A percentile compares a stretch with the other conserved stretches of the same genome.
Conservation (phyloP, 495 filamentous ascomycete genomes). For the Talaromyces liani region DNA sequence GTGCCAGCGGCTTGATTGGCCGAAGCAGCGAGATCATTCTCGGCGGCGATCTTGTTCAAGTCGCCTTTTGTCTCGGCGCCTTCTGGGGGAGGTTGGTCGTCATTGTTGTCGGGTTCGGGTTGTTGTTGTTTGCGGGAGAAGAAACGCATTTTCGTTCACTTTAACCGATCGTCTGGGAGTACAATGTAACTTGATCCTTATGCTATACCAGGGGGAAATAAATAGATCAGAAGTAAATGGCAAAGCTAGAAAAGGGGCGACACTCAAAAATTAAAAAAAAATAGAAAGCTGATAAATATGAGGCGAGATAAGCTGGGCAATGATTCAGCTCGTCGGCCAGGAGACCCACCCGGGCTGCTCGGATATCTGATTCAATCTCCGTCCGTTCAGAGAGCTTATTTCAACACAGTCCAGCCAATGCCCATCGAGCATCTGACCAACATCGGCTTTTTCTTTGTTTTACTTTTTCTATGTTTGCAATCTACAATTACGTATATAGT, state of each 20-base stretch:
- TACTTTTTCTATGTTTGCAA: too few species aligned
- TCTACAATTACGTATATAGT: too few species aligned
- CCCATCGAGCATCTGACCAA: background rate
- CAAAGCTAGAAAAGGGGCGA: background rate
- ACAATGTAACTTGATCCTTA: background rate
- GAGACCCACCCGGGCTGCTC: background rate
- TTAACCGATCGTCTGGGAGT: too few species aligned
- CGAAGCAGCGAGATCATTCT: slow-evolving; percentile 36
- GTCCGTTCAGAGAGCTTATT: background rate
- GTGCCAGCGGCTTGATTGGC: slow-evolving; percentile 34
- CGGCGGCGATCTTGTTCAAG: slow-evolving; percentile 15
- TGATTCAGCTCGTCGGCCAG: background rate
- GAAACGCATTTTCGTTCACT: slow-evolving; percentile 1
- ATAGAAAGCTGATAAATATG: background rate
- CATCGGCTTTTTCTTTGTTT: too few species aligned
- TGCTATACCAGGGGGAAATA: background rate
- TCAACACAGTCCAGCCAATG: background rate
- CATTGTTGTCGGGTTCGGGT: background rate
- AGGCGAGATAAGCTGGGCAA: background rate
- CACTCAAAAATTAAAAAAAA: background rate
- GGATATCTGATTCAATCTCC: background rate
- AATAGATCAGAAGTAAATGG: background rate
- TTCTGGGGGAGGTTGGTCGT: slow-evolving; percentile 6
- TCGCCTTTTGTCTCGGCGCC: slow-evolving; percentile 6
- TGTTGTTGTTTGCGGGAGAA: slow-evolving; percentile 7